Evolutionary conservation across 1,139 yeast genomes (phyloP), one percentile per base, ranked within the genome.

Genomic region (Candida neerlandica): DNA sequence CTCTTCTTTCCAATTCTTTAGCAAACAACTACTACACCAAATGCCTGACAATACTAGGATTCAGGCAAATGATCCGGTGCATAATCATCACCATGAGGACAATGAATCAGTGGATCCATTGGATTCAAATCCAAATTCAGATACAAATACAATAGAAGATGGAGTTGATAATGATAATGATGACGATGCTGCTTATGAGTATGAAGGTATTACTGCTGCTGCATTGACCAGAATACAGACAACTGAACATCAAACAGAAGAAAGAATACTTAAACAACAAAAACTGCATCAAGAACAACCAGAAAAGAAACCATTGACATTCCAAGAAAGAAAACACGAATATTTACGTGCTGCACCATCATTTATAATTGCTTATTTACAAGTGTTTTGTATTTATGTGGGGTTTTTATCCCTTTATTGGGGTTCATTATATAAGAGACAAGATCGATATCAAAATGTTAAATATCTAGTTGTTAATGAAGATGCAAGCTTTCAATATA

Each of bases 391-490:
- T 47, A 56, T 67, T 43, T 66, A 64, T 35, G 47, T 68, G 32
- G 70, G 62, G 5, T 56, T 78, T 9, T 70, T 83, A 51, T 74
- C 85, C 2, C 64, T 84, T 15, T 84, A 80, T 59, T 84, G 89
- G 87, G 89, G 86, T 1, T 69, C 86, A 1, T 66, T 77, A 58
- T 83, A 71, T 58, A 54, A 69, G 26, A 65, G 88, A 46, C 54
- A 54, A 1, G 51, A 56, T 5, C 62, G 85, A 23, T 62, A 65
- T 34, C 58, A 58, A 11, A 74, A 80, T 54, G 61, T 84, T 53
- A 65, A 71, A 21, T 66, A 78, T 60, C 63, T 79, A 47, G 77
- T 84, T 32, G 75, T 77, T 21, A 65, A 75, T 47, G 81, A 77
- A 52, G 85, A 82, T 53, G 58, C 60, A 15, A 44, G 57, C 1